Conservation (phyloP, 179 eudicot genomes). For the Carnegiea gigantea region DNA sequence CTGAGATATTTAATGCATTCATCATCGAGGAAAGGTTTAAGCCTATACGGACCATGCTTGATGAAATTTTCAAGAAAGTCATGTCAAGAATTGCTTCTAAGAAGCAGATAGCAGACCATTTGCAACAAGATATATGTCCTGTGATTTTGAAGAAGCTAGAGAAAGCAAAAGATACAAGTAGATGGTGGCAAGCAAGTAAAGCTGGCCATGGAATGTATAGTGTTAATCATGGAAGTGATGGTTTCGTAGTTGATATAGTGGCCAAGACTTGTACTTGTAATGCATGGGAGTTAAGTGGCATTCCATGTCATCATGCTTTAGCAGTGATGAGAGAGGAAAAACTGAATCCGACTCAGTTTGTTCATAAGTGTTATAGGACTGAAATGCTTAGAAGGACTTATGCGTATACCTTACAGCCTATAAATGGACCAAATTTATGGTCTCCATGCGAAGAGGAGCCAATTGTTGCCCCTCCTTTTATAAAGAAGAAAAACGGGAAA, state of each 20-base stretch:
- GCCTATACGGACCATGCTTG: too few relatives aligned
- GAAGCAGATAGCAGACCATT: not conserved
- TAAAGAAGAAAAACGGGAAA: not conserved
- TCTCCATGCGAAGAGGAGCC: not conserved
- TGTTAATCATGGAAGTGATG: not conserved
- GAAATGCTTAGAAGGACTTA: not conserved
- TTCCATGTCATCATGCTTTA: not conserved
- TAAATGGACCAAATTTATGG: conserved; percentile 2
- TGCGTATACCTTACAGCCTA: not conserved
- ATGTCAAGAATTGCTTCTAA: not conserved
- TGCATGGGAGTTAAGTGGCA: not conserved
- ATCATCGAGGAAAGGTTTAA: too few relatives aligned
- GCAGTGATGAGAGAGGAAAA: not conserved
- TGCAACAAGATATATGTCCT: not conserved
- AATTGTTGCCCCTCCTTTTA: not conserved
- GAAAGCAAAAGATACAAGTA: not conserved
- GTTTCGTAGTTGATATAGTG: not conserved
- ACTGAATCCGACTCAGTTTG: too few relatives aligned
- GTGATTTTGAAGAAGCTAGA: not conserved
- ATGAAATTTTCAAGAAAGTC: not conserved
- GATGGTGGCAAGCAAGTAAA: not conserved
- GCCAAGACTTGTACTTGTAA: not conserved
- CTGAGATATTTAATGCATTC: not conserved
- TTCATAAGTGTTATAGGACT: not conserved
- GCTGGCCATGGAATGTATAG: not conserved